Evolutionary conservation across 1,284 basidiomycete genomes (phyloP).

Genomic region (Salmacisia buchloeana): DNA sequence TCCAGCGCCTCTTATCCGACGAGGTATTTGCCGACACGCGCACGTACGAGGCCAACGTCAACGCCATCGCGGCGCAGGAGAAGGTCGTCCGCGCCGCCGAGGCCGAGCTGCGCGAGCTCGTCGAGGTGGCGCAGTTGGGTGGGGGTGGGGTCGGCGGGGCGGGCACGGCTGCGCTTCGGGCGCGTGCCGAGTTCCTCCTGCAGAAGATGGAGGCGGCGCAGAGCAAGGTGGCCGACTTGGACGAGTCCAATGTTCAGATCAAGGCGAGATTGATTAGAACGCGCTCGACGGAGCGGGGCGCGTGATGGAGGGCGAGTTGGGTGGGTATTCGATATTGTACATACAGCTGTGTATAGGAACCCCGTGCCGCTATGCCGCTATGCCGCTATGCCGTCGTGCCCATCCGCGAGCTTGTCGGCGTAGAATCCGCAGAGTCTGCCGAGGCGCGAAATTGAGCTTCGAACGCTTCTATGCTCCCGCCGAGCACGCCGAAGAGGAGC

Average conservation of each 20-base stretch:
- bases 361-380: too few relatives aligned
- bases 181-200: slow-evolving; percentile 65
- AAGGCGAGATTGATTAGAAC: slow-evolving; percentile 17
- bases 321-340: too few relatives aligned
- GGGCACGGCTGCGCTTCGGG: slow-evolving; percentile 58
- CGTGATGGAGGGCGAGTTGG: too few relatives aligned
- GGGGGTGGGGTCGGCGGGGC: too few relatives aligned
- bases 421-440: slow-evolving; percentile 16
- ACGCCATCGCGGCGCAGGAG: slow-evolving; percentile 64
- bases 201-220: slow-evolving; percentile 69
- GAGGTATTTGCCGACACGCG: slow-evolving; percentile 72
- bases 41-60: slow-evolving; percentile 58
- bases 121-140: slow-evolving; percentile 21
- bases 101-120: slow-evolving; percentile 60
- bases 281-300: background rate
- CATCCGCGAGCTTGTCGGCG: slow-evolving; percentile 18
- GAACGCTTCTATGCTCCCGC: slow-evolving; percentile 30
- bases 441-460: slow-evolving; percentile 30
- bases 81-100: slow-evolving; percentile 67
- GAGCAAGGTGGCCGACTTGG: slow-evolving; percentile 57
- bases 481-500: slow-evolving; percentile 38
- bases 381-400: too few relatives aligned
- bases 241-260: slow-evolving; percentile 21
- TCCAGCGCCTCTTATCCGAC: slow-evolving; percentile 72
- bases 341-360: too few relatives aligned